Base-by-base conservation (phyloP, 352 stramenopile species). In the Phytophthora megakarya region DNA sequence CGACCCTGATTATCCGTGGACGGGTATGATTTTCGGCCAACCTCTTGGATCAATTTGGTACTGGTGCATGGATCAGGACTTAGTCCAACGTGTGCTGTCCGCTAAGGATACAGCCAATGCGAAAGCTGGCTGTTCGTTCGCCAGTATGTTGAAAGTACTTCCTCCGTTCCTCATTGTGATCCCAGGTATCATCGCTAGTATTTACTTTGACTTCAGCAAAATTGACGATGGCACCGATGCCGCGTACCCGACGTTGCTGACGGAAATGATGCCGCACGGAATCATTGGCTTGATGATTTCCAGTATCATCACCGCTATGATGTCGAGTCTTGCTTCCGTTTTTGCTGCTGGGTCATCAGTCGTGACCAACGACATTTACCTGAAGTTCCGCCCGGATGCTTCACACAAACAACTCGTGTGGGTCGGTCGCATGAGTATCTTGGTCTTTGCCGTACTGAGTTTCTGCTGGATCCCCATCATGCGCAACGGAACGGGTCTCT, bases 1-100 rank as follows among this genome's bases (percentile, higher is more conserved):
- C 21, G 81, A 89, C 40, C 45, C 62, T 1, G 80, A 88, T 51
- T 90, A 90, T 60, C 81, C 81, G 46, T 90, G 79, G 81, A 88
- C 80, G 1, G 80, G 80, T 47, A 88, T 89, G 76, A 70, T 90
- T 39, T 81, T 90, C 22, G 81, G 81, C 5, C 77, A 87, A 52
- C 78, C 76, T 19, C 60, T 88, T 10, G 78, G 79, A 9, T 85
- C 75, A 11, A 77, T 87, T 38, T 90, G 80, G 79, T 88, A 90
- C 61, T 90, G 81, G 81, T 88, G 81, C 55, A 87, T 90, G 75
- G 79, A 90, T 53, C 81, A 90, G 35, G 79, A 88, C 32, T 56
- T 90, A 4, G 80, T 90, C 30, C 81, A 90, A 65, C 81, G 81
- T 42, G 72, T 85, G 45, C 55, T 90, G n/a, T 85, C 81, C 16